Percentiles rank a stretch among this genome's conserved stretches.
Evolutionary conservation across 192 early-diverging fungal genomes (phyloP).

Genomic region (Phycomyces nitens): DNA sequence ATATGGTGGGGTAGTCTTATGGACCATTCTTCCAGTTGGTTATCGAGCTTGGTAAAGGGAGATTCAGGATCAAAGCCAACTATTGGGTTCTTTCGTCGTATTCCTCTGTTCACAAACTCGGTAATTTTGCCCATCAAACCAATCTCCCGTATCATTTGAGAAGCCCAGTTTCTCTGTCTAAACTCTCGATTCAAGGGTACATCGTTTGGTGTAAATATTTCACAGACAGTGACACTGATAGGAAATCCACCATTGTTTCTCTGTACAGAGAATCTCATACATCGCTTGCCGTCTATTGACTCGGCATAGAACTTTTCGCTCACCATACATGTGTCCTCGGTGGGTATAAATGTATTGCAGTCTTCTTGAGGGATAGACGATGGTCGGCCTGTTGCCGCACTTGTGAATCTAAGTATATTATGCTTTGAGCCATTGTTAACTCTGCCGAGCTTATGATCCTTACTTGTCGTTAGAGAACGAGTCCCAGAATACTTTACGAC

Average conservation of each 20-base stretch:
- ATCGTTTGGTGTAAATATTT: not conserved
- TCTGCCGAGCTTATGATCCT: not conserved
- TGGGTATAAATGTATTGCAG: conserved; percentile 48
- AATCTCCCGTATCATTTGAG: conserved; percentile 25
- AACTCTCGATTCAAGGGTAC: not conserved
- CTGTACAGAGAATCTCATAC: not conserved
- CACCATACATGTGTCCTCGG: not conserved
- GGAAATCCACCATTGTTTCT: not conserved
- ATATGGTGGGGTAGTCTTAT: conserved; percentile 30
- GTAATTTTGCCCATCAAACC: conserved; percentile 44
- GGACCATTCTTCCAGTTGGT: conserved; percentile 33
- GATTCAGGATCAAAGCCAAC: conserved; percentile 36
- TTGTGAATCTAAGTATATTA: conserved; percentile 12
- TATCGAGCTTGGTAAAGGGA: conserved; percentile 42
- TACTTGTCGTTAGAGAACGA: conserved; percentile 45
- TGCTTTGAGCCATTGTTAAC: not conserved
- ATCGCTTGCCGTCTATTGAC: not conserved
- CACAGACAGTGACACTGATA: not conserved
- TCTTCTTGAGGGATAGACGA: conserved; percentile 44
- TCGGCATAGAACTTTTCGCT: not conserved
- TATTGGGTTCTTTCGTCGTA: conserved; percentile 25
- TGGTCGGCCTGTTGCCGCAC: conserved; percentile 45
- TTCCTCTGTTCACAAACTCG: conserved; percentile 43
- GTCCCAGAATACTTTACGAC: conserved; percentile 50
- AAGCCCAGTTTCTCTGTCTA: not conserved